Evolutionary conservation across 768 basidiomycete genomes (phyloP).

Genomic region (Phylloporus sp.): DNA sequence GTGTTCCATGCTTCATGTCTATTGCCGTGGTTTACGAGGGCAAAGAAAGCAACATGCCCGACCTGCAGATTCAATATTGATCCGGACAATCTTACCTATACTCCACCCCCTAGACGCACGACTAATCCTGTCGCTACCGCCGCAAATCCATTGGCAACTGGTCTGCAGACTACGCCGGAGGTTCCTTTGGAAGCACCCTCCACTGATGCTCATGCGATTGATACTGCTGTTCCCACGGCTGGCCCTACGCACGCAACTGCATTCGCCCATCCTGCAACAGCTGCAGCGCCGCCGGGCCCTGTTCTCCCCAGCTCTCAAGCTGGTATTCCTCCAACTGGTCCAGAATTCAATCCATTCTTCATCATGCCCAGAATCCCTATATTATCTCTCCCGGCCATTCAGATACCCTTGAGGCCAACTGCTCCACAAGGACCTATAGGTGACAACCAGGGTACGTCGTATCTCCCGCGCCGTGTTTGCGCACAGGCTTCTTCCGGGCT

Average conservation of each 20-base stretch:
- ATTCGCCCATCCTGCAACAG: constrained; percentile 1
- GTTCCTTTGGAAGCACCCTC: constrained; percentile 4
- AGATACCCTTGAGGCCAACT: constrained; percentile 20
- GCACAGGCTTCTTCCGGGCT: constrained; percentile 16
- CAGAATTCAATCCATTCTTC: constrained; percentile 18
- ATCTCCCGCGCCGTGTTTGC: not conserved
- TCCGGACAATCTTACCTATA: constrained; percentile 64
- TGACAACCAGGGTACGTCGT: constrained; percentile 17
- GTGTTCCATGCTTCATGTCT: constrained; percentile 78
- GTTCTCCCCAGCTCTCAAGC: constrained; percentile 5
- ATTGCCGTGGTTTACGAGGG: constrained; percentile 77
- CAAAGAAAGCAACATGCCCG: constrained; percentile 75
- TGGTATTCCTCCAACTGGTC: not conserved
- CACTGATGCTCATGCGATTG: not conserved
- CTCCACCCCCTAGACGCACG: constrained; percentile 16
- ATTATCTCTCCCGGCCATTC: constrained; percentile 24
- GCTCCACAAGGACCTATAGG: constrained; percentile 9
- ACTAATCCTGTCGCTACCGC: constrained; percentile 12
- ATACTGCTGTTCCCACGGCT: not conserved
- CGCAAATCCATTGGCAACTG: constrained; percentile 12
- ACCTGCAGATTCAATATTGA: constrained; percentile 82
- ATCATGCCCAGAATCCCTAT: constrained; percentile 23
- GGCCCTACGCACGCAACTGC: not conserved
- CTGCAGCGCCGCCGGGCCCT: constrained; percentile 1
- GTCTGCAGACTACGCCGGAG: constrained; percentile 3